Base-by-base conservation (phyloP, 805 yeast species). In the Barnettozyma siamensis region DNA sequence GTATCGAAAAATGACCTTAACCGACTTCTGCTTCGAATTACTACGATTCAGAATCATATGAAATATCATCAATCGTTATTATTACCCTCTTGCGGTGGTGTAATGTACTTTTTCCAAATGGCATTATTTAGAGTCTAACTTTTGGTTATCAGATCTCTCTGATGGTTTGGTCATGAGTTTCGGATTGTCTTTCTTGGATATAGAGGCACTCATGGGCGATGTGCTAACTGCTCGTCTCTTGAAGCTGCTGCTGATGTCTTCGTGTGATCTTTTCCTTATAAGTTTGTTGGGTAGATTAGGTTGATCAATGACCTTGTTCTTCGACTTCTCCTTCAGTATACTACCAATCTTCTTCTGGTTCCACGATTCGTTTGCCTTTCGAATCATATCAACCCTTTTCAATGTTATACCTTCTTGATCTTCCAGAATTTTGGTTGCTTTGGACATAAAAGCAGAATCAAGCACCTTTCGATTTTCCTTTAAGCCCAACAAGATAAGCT, bases 221-320 rank as follows among this genome's bases (percentile, higher is more conserved):
- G 54, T 47, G 5, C 60, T 54, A 0, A 57, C 60, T 9, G 59
- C 61, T 35, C 61, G 44, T 42, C 61, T 45, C 38, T 57, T 57
- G 26, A 36, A 41, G 12, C 35, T 43, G 2, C 40, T 13, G 3
- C 31, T 33, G 15, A 24, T 21, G 6, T 38, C 38, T 12, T 47
- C 53, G 10, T 31, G 31, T 0, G 59, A 40, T 15, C 61, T 38
- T 38, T 57, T 57, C 30, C 53, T 48, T 13, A 39, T 35, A n/a
- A 45, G 26, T 26, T 26, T 31, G 15, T 38, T 38, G n/a, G 16
- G 21, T 13, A 7, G 15, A 7, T 16, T 9, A 7, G 33, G 5
- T 19, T 17, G 10, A 8, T 28, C 26, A 15, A 15, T 26, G 30
- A 19, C 11, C 19, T 24, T 41, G 5, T 27, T 39, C 44, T 12